phyloP scores from a whole-genome alignment of 192 early-diverging fungal genomes.

The Physocladia obscura region DNA sequence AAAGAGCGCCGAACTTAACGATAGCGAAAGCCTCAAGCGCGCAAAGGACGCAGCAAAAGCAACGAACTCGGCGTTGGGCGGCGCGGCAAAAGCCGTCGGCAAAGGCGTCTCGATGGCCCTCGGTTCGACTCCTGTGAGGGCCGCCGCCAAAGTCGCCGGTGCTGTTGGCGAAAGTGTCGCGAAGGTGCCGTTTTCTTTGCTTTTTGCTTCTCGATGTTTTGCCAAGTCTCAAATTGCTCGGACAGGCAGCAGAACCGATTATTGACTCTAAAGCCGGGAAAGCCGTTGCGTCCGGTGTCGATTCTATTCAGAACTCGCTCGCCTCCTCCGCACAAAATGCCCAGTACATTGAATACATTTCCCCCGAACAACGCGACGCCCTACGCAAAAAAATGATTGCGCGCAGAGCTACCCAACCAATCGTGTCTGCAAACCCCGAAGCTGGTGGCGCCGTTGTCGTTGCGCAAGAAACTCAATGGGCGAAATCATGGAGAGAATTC shows the following conservation, averaged over 20 bases:
- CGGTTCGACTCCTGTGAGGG: constrained; percentile 69
- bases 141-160: constrained; percentile 65
- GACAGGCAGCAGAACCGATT: constrained; percentile 56
- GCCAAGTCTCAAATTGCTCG: no score
- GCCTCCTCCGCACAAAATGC: constrained; percentile 24
- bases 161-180: constrained; percentile 36
- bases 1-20: constrained; percentile 74
- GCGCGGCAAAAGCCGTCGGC: constrained; percentile 49
- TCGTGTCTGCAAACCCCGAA: constrained; percentile 43
- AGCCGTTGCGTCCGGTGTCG: constrained; percentile 42
- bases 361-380: constrained; percentile 45
- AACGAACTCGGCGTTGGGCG: constrained; percentile 66
- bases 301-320: constrained; percentile 43
- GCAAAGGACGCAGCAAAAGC: constrained; percentile 64
- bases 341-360: constrained; percentile 46
- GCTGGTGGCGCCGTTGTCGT: constrained; percentile 35
- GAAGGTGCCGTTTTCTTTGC: constrained; percentile 28
- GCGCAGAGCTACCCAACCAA: constrained; percentile 17
- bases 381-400: constrained; percentile 21
- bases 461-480: constrained; percentile 16
- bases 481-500: constrained; percentile 78
- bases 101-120: constrained; percentile 45
- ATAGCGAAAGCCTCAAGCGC: constrained; percentile 83
- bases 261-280: constrained; percentile 54
- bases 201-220: no score